These are phyloP conservation scores for Yamadazyma tumulicola DNA, from an alignment of 805 yeast genomes.

Conservation along the genomic window DNA sequence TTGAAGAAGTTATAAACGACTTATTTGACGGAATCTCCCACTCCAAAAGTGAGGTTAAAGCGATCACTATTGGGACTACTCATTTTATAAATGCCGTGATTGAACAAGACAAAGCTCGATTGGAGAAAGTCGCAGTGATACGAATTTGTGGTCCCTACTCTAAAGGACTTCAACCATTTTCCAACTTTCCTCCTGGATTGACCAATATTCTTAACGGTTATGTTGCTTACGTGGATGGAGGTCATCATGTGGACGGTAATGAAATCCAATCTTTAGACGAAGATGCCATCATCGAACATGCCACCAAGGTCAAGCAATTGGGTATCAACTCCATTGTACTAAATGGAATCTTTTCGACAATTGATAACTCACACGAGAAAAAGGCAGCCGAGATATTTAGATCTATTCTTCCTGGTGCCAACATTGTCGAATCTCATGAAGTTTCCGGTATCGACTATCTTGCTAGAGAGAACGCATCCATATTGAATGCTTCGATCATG, in stretches of 20 bases:
- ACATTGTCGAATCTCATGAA: slow-evolving; percentile 35
- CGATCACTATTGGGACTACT: slow-evolving; percentile 51
- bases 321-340: slow-evolving; percentile 38
- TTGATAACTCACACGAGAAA: slow-evolving; percentile 36
- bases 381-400: slow-evolving; percentile 29
- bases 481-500: slow-evolving; percentile 44
- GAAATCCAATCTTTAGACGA: slow-evolving; percentile 31
- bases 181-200: slow-evolving; percentile 43
- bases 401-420: slow-evolving; percentile 16
- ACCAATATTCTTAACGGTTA: slow-evolving; percentile 32
- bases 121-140: slow-evolving; percentile 45
- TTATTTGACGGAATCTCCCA: slow-evolving; percentile 23
- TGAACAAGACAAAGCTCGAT: slow-evolving; percentile 40
- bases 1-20: slow-evolving; percentile 30
- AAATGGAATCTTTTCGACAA: slow-evolving; percentile 39
- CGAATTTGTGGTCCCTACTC: slow-evolving; percentile 45
- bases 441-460: slow-evolving; percentile 44
- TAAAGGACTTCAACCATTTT: slow-evolving; percentile 35
- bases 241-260: slow-evolving; percentile 40
- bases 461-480: slow-evolving; percentile 47
- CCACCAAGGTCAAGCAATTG: slow-evolving; percentile 23
- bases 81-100: slow-evolving; percentile 51
- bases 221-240: slow-evolving; percentile 36
- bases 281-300: slow-evolving; percentile 23
- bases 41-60: slow-evolving; percentile 28